Base-by-base conservation (phyloP, 2,329 filamentous ascomycete species). In the Tolypocladium capitatum region DNA sequence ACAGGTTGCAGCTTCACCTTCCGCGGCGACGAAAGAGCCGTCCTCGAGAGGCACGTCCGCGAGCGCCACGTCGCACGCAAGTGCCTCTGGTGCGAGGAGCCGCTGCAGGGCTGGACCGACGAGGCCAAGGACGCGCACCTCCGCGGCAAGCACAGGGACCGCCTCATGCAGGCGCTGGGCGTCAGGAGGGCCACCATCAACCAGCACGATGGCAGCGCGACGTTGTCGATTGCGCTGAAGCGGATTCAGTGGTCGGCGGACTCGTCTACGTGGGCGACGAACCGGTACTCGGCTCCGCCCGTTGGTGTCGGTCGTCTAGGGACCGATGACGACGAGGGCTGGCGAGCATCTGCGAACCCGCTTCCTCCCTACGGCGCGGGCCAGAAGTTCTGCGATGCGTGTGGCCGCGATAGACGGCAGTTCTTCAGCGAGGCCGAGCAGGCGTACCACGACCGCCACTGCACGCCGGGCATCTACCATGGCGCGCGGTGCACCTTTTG, bases 41-140 rank as follows among this genome's bases (percentile, higher is more conserved):
- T 51, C 3, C 58, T 72, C n/a, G 54, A 62, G 14, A 47, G 48
- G 6, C 72, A 75, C 46, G 34, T 70, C 4, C 43, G 52, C 27
- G 51, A 59, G n/a, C 53, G 49, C 0, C 71, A 74, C 44, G 38
- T 51, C n/a, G 51, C 51, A 1, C 50, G 56, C 8, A 59, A 59
- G 38, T 70, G 68, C 46, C 57, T 57, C 20, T 68, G 66, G 54
- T 70, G 68, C 44, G 51, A 61, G 11, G 56, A 60, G 6, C 50
- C 47, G 2, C 46, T 67, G 16, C 66, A 55, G 42, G 43, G 51
- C 38, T 55, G 61, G 63, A 45, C 51, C 10, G 31, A 44, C 0
- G 47, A 56, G 14, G 55, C 62, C 48, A 56, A 52, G 20, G 44
- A 48, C 5, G 41, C 45, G 10, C 68, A 70, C 47, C 54, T 66